Evolutionary conservation across 495 filamentous ascomycete genomes (phyloP).

Genomic region (Lentithecium fluviatile): DNA sequence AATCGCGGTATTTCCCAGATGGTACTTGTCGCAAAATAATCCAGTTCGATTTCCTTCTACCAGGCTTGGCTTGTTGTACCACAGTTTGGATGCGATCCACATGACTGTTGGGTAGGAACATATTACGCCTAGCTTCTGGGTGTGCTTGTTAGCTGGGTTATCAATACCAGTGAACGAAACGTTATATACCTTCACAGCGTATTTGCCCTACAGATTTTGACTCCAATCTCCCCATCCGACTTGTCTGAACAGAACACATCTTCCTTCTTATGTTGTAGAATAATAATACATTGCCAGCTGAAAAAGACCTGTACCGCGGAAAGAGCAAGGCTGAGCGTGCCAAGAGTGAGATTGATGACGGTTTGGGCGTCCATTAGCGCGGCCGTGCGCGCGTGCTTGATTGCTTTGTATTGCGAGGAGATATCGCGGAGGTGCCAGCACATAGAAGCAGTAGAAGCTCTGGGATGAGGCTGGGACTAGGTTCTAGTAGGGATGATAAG

Average conservation of each 20-base stretch:
- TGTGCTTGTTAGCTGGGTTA: neutral
- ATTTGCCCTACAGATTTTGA: neutral
- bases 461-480: neutral
- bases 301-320: neutral
- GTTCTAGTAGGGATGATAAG: neutral
- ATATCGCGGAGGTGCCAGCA: neutral
- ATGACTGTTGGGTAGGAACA: too few relatives aligned
- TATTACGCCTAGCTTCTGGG: too few relatives aligned
- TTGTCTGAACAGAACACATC: neutral
- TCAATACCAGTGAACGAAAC: neutral
- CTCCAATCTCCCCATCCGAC: neutral
- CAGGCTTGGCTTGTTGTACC: too few relatives aligned
- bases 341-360: neutral
- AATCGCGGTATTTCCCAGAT: too few relatives aligned
- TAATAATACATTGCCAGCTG: neutral
- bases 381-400: neutral
- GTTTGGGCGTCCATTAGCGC: neutral
- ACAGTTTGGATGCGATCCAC: too few relatives aligned
- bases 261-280: neutral
- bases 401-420: neutral
- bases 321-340: neutral
- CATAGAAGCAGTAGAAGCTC: neutral
- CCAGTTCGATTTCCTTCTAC: too few relatives aligned
- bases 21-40: too few relatives aligned
- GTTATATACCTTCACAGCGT: neutral